These are phyloP conservation scores for Leishmania lainsoni DNA, from an alignment of 208 protist species.

Conservation along the genomic window DNA sequence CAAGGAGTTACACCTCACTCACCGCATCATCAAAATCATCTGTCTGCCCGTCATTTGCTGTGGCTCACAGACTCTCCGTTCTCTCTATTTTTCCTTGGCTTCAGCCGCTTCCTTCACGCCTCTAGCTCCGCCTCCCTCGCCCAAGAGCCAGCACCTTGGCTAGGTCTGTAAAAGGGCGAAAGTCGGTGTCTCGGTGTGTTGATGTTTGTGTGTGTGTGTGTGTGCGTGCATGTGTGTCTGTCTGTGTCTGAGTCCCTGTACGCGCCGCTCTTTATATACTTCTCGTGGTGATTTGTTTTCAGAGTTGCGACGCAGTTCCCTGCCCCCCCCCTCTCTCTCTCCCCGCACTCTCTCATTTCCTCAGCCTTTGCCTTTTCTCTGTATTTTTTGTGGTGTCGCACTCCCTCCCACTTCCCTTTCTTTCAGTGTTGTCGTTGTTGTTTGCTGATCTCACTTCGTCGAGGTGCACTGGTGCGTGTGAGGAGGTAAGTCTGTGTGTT, in stretches of 20 bases:
- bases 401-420: neutral
- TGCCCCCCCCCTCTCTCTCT: neutral
- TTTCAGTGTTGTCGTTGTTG: neutral
- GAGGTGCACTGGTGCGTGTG: neutral
- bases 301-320: neutral
- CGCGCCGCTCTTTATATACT: neutral
- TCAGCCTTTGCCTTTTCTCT: neutral
- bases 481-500: neutral
- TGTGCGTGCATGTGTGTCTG: conserved; percentile 5
- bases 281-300: neutral
- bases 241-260: neutral
- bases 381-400: neutral
- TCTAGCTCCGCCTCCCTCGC: neutral
- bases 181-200: neutral
- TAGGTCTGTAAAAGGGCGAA: neutral
- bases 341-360: neutral
- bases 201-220: neutral
- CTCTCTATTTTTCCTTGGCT: neutral
- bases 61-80: neutral
- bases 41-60: too few relatives aligned
- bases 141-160: neutral
- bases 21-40: neutral
- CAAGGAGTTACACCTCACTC: neutral
- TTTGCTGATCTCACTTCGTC: neutral
- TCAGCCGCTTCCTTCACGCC: neutral